Conservation (phyloP, 257 asterid species). For the Forsythia viridissima region DNA sequence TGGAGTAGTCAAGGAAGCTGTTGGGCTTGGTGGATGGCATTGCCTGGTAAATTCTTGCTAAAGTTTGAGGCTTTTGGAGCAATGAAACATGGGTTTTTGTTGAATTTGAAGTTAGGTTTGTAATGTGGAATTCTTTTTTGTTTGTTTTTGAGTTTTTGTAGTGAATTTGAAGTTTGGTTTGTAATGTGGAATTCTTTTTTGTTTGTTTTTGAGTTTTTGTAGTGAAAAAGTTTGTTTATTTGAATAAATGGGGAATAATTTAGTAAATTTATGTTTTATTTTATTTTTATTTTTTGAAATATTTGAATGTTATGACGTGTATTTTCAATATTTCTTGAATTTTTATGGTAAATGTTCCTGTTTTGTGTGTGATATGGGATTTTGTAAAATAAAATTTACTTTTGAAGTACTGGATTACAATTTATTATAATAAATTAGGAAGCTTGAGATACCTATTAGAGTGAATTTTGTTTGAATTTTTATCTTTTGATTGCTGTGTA, state of each 20-base stretch:
- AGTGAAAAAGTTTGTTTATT: background rate
- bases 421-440: background rate
- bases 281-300: background rate
- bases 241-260: constrained; percentile 12
- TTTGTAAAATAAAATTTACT: background rate
- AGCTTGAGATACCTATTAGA: background rate
- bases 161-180: background rate
- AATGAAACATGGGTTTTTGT: too few species aligned
- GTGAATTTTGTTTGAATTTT: background rate
- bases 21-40: constrained; percentile 97
- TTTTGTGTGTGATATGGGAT: background rate
- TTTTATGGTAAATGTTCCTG: background rate
- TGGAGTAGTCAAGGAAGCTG: constrained; percentile 92
- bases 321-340: background rate
- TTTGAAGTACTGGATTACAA: background rate
- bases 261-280: background rate
- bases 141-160: too few species aligned
- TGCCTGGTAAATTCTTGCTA: constrained; percentile 66
- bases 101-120: background rate
- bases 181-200: background rate
- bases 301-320: background rate
- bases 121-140: background rate
- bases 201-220: too few species aligned
- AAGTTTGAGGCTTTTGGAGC: background rate
- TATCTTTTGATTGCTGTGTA: background rate